These are phyloP conservation scores for Eucalyptus dawsonii DNA, from an alignment of 345 rosid species.

Conservation along the genomic window DNA sequence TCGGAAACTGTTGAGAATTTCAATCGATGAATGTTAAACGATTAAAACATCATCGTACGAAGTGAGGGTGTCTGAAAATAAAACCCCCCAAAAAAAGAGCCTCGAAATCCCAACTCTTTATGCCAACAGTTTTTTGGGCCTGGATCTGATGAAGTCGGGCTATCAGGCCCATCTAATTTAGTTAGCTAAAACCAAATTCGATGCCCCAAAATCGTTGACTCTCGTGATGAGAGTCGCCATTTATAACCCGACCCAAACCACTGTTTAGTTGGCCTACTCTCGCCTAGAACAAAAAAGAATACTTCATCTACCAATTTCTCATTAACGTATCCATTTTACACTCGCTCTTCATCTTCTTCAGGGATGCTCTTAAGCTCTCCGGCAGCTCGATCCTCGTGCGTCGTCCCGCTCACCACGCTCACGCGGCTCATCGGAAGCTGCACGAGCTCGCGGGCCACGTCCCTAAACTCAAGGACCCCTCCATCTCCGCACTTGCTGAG, in stretches of 20 bases:
- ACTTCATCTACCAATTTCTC: not conserved
- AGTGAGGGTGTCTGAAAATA: not conserved
- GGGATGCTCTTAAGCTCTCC: conserved; percentile 7
- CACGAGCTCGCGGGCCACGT: conserved; percentile 25
- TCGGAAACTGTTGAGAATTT: too few species aligned
- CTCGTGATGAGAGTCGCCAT: fast-evolving
- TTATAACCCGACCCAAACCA: not conserved
- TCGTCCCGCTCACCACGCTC: not conserved
- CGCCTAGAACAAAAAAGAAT: not conserved
- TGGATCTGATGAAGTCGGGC: not conserved
- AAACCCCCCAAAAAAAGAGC: not conserved
- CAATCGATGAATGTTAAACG: too few species aligned
- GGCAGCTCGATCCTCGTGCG: not conserved
- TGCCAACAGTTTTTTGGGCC: not conserved
- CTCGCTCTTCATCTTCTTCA: conserved; percentile 1
- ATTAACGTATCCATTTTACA: not conserved
- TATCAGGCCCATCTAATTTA: not conserved
- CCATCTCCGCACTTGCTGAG: conserved; percentile 35
- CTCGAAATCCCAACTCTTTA: not conserved
- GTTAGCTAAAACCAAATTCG: not conserved
- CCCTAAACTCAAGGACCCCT: conserved; percentile 35
- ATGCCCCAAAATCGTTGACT: not conserved
- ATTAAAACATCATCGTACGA: not conserved
- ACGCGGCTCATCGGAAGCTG: conserved; percentile 27
- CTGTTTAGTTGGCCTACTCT: not conserved